Conservation (phyloP, 352 stramenopile species). For the Globisporangium splendens region DNA sequence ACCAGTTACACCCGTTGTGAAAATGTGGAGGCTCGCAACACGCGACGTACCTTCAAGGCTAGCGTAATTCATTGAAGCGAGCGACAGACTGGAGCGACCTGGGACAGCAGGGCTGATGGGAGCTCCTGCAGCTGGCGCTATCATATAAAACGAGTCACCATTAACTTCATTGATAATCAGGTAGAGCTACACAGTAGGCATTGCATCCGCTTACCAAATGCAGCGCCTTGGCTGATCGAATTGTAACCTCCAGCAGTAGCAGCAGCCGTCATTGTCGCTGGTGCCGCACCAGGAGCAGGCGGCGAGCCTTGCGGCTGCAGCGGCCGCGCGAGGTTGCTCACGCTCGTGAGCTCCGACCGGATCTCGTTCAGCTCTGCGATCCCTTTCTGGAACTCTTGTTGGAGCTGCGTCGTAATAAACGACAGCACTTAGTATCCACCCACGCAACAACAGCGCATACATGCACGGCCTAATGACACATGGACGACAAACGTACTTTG, state of each 20-base stretch:
- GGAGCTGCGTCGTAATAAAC: conserved; percentile 26
- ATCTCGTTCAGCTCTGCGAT: conserved; percentile 83
- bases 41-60: conserved; percentile 12
- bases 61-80: conserved; percentile 31
- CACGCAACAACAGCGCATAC: background rate
- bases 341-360: conserved; percentile 63
- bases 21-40: background rate
- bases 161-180: background rate
- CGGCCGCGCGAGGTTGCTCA: conserved; percentile 60
- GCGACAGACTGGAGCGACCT: conserved; percentile 32
- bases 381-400: conserved; percentile 73
- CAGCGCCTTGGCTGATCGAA: background rate
- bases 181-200: background rate
- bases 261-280: background rate
- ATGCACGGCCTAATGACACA: background rate
- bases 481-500: conserved; percentile 27
- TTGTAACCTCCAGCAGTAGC: conserved; percentile 1
- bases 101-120: background rate
- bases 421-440: no score
- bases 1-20: background rate
- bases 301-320: conserved; percentile 32
- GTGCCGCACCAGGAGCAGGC: background rate
- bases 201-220: background rate
- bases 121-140: background rate
- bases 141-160: background rate